These are phyloP conservation scores for Clavaria fumosa DNA, from an alignment of 768 basidiomycete species.

Conservation along the genomic window DNA sequence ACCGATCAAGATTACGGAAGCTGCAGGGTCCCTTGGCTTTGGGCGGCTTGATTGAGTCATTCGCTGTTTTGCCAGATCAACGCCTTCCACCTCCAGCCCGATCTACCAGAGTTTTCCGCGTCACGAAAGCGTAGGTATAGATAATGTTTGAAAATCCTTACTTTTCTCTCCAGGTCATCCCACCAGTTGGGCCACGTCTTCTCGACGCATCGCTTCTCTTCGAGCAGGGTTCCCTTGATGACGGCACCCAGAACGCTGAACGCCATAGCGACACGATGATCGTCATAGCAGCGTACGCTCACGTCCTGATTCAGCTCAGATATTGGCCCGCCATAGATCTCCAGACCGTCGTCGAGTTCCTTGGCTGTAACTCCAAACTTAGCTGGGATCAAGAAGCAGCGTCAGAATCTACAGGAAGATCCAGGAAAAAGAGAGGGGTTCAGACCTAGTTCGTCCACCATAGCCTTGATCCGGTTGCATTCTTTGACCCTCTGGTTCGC, in stretches of 20 bases:
- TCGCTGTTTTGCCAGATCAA: slow-evolving; percentile 41
- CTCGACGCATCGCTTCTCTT: slow-evolving; percentile 95
- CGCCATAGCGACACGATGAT: slow-evolving; percentile 98
- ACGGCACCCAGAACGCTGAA: slow-evolving; percentile 80
- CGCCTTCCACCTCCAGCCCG: slow-evolving; percentile 74
- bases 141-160: no score
- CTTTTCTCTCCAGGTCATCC: slow-evolving; percentile 96
- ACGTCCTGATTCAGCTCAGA: slow-evolving; percentile 48
- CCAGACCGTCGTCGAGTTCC: slow-evolving; percentile 86
- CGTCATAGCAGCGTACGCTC: slow-evolving; percentile 91
- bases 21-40: slow-evolving; percentile 20
- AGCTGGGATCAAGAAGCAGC: slow-evolving; percentile 27
- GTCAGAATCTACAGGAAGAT: background rate
- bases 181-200: slow-evolving; percentile 99
- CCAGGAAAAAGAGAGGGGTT: background rate
- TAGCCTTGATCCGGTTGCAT: slow-evolving; percentile 91
- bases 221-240: slow-evolving; percentile 60
- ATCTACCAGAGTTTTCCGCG: slow-evolving; percentile 57
- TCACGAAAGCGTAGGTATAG: no score
- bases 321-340: slow-evolving; percentile 69
- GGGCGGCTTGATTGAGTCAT: slow-evolving; percentile 28
- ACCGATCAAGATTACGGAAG: slow-evolving; percentile 69
- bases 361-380: slow-evolving; percentile 91
- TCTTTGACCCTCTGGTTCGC: slow-evolving; percentile 98
- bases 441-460: slow-evolving; percentile 89